Base-by-base conservation (phyloP, 495 filamentous ascomycete species). In the Aspergillus cristatus region DNA sequence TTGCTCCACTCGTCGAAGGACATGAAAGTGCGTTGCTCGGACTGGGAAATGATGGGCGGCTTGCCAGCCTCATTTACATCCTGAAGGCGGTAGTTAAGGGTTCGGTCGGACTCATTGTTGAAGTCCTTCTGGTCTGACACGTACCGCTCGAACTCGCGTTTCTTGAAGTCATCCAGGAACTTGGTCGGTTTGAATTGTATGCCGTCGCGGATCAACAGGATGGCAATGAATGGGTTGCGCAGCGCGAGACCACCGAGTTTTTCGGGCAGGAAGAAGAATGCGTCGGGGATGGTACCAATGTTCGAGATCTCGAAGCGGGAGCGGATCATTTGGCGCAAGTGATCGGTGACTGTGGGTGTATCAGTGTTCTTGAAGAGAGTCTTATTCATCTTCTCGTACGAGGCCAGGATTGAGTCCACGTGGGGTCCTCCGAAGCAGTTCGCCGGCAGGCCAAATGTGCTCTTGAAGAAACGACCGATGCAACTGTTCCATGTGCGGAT, bases 401-500 rank as follows among this genome's bases (percentile, higher is more conserved):
- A 69, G 11, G 48, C 40, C n/a, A 78, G 62, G 38, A 76, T 72
- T 41, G 62, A 59, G 34, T 78, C 70, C 14, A 79, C 62, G 41
- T 79, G 76, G 13, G 60, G 47, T 24, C 54, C 60, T 0, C 76
- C 76, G 38, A 77, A 75, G 45, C 74, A 78, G 35, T 72, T 63
- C 0, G 76, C 72, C 0, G 73, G 64, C 39, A 71, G 62, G 1
- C 75, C 76, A 31, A 81, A 78, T 32, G 76, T 79, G 39, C 59
- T 66, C 20, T 63, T 65, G 53, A 81, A 77, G 46, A 79, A 81
- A 1, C 63, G 65, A 3, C 65, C 66, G 13, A 67, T 70, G 40
- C 75, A 79, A 18, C 61, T 73, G 48, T 79, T 79, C 70, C 74
- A 81, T 3, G 68, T 74, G 34, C 76, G 68, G 14, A 79, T 67